These are phyloP conservation scores for Fagus sylvatica DNA, from an alignment of 306 rosid genomes.

Conservation along the genomic window DNA sequence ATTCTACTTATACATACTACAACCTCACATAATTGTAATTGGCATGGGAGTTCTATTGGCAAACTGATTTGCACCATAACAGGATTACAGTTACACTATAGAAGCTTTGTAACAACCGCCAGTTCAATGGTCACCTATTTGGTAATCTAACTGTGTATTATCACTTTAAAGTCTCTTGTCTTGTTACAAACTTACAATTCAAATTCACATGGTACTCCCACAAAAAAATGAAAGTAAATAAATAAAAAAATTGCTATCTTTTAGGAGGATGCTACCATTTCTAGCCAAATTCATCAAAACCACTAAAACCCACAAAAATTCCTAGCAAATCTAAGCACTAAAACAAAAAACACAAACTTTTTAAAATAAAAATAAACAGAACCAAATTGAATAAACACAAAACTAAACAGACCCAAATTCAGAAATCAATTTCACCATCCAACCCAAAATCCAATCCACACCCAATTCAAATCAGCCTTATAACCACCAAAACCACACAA, in stretches of 20 bases:
- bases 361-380: neutral
- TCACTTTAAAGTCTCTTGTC: neutral
- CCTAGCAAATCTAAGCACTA: neutral
- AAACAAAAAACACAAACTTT: neutral
- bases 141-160: neutral
- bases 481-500: neutral
- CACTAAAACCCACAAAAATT: neutral
- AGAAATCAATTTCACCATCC: neutral
- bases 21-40: neutral
- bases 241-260: no score
- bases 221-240: no score
- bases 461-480: constrained; percentile 7
- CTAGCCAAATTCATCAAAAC: neutral
- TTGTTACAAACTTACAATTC: neutral
- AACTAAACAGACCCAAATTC: neutral
- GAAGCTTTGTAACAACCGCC: neutral
- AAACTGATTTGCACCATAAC: neutral
- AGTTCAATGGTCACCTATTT: neutral
- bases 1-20: neutral
- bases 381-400: neutral
- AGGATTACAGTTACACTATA: neutral
- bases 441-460: neutral
- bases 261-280: no score
- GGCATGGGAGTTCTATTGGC: neutral
- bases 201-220: no score